Evolutionary conservation across 2,329 filamentous ascomycete species (phyloP), one percentile per base, ranked within the genome.

Genomic region (Alternaria atra): DNA sequence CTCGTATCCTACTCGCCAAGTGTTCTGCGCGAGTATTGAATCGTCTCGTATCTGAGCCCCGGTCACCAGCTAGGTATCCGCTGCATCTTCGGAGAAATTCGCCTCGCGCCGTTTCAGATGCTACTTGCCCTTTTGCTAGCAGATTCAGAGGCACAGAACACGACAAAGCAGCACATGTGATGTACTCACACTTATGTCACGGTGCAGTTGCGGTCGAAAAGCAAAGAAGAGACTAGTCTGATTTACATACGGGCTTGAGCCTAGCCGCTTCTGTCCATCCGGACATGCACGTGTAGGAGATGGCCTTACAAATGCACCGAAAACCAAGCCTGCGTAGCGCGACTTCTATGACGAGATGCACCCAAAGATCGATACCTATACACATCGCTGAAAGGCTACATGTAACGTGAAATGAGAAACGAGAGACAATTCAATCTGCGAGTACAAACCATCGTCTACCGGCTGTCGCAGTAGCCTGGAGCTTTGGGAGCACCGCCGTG

Each of bases 391-490:
- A 64, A 64, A 66, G 56, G 48, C 54, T 39, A 47, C 47, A 55
- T 50, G 44, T 34, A 20, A 54, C 40, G 44, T 39, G 46, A 52
- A 54, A 50, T 35, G 8, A 32, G 46, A 52, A 54, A 50, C 42
- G 8, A 32, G 27, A 15, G 15, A 54, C 37, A 23, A 46, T n/a
- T 23, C n/a, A 32, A 47, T 27, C 20, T 39, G 6, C 52, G 20
- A 12, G 13, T 5, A 30, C 5, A 23, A 44, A 30, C 34, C 15
- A 8, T 47, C 15, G 30, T 27, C 29, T 60, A 76, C 46, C 66
- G 64, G 55, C 67, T 66, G 60, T 91, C 89, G 74, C 89, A 91
- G 75, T 90, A 91, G 32, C 88, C 87, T 2, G 88, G 87, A 12
- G 83, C 71, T 64, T 84, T 84, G 4, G 79, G 79, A n/a, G 77